phyloP scores from a whole-genome alignment of 805 yeast genomes.

The Ogataea trehaloabstinens region DNA sequence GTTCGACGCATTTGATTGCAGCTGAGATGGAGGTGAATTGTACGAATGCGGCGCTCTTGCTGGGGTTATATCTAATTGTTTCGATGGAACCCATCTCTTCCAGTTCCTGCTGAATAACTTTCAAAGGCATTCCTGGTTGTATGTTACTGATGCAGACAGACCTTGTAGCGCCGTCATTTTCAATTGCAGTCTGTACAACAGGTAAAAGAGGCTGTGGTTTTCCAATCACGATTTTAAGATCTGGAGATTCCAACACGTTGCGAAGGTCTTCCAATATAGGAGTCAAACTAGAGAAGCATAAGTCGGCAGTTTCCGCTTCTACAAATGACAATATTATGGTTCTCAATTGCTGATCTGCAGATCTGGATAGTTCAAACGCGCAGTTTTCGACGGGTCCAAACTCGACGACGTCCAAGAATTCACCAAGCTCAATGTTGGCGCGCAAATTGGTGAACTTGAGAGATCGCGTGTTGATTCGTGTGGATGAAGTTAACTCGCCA shows the following conservation, averaged over 20 bases:
- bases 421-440: constrained; percentile 16
- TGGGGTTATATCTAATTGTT: constrained; percentile 27
- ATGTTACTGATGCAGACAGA: constrained; percentile 27
- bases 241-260: constrained; percentile 37
- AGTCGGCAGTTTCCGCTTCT: constrained; percentile 18
- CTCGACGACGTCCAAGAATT: constrained; percentile 42
- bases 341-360: constrained; percentile 8
- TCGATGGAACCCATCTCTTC: constrained; percentile 42
- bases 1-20: constrained; percentile 45
- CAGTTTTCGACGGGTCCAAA: constrained; percentile 65
- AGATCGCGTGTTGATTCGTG: constrained; percentile 17
- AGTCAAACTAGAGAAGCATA: constrained; percentile 19
- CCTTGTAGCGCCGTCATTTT: constrained; percentile 32
- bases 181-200: constrained; percentile 26
- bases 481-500: not conserved
- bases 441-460: constrained; percentile 21
- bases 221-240: constrained; percentile 34
- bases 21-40: constrained; percentile 46
- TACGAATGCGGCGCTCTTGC: constrained; percentile 26
- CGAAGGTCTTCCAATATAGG: constrained; percentile 17
- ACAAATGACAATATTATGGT: constrained; percentile 26
- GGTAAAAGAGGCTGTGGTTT: constrained; percentile 29
- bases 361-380: constrained; percentile 33
- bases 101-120: constrained; percentile 31
- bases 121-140: constrained; percentile 20